Conservation (phyloP, 257 asterid genomes). For the Agastache rugosa region DNA sequence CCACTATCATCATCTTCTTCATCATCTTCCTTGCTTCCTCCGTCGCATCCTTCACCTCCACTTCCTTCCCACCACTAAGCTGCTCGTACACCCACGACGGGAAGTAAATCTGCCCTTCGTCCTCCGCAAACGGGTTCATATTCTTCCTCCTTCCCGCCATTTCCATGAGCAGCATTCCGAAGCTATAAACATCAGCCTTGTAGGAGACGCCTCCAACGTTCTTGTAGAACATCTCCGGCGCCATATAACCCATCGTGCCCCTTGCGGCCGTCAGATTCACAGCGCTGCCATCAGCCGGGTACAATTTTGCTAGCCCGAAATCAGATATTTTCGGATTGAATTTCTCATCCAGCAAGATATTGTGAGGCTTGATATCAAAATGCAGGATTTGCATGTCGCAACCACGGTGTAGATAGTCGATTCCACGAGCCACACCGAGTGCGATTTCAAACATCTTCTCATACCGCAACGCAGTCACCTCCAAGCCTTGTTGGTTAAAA, state of each 20-base stretch:
- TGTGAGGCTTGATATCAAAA: conserved; percentile 53
- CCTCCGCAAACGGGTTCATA: conserved; percentile 43
- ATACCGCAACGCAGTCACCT: conserved; percentile 38
- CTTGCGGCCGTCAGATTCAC: conserved; percentile 45
- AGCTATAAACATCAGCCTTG: conserved; percentile 54
- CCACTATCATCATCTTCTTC: conserved; percentile 49
- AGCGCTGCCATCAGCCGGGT: conserved; percentile 31
- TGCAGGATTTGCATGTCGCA: conserved; percentile 55
- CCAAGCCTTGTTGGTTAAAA: conserved; percentile 41
- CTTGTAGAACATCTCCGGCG: conserved; percentile 51
- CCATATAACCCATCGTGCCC: conserved; percentile 57
- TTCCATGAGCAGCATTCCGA: conserved; percentile 53
- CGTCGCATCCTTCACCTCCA: conserved; percentile 40
- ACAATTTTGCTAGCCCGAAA: conserved; percentile 47
- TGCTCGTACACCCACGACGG: conserved; percentile 54
- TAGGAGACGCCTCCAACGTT: conserved; percentile 48
- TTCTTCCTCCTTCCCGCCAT: conserved; percentile 47
- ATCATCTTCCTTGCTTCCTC: conserved; percentile 45
- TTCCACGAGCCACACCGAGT: conserved; percentile 53
- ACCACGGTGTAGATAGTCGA: conserved; percentile 50
- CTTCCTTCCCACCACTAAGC: conserved; percentile 39
- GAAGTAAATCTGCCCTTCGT: conserved; percentile 49
- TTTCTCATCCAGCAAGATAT: conserved; percentile 43
- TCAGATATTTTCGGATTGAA: conserved; percentile 51
- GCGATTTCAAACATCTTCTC: conserved; percentile 51